Evolutionary conservation across 495 filamentous ascomycete genomes (phyloP), one percentile per base, ranked within the genome.

Genomic region (Neurospora sp.): DNA sequence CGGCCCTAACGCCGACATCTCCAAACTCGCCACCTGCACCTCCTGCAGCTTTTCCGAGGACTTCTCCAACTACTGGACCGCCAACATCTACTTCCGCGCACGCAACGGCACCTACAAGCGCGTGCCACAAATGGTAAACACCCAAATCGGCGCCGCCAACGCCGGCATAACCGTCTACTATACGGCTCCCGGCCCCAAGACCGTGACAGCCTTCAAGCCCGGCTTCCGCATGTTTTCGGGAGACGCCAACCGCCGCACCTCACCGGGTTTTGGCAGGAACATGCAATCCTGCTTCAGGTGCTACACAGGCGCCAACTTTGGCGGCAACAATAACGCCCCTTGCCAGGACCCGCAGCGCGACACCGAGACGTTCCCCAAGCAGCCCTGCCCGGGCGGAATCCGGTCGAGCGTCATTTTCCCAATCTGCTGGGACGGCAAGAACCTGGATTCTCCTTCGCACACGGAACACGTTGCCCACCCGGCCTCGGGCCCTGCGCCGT

Each of bases 361-460:
- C 74, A 80, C 80, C 8, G 80, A 84, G 77, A 70, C 70, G 42
- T 79, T 85, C 39, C 83, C 83, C 8, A 76, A 47, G 38, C 80
- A 78, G 65, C 72, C 76, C 0, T 85, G 83, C 77, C 74, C 80
- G 0, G 82, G 81, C 31, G 84, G 84, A 39, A 86, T 87, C 72
- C 83, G 84, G 69, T 83, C 84, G 37, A 85, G 81, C 76, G 81
- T 87, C 78, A 81, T 85, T 44, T 87, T 87, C 74, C 85, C 85
- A 4, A 82, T 86, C 42, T 87, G 85, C 83, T 87, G 85, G 85
- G 85, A 87, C 61, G 85, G 85, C 45, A 82, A 83, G 78, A 86
- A 86, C 75, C 77, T 86, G 39, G 85, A 87, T 75, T 80, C 78
- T 69, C 83, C 85, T 7, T 82, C 86, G 78, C 85, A 87, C 79